Evolutionary conservation across 2,329 filamentous ascomycete species (phyloP).

Genomic region (Fusarium sp.): DNA sequence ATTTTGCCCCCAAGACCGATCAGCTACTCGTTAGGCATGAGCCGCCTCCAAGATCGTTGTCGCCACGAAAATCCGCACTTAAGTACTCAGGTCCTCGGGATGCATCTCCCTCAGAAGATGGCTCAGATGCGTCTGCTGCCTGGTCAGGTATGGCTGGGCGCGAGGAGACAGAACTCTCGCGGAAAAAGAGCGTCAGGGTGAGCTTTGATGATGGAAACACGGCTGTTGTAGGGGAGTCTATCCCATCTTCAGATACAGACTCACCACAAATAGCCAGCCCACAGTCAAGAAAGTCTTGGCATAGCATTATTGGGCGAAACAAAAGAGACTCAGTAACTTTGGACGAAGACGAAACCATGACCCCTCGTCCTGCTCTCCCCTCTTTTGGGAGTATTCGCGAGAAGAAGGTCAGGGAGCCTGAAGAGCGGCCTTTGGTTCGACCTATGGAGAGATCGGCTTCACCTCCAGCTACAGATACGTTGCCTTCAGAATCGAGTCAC

Average conservation of each 20-base stretch:
- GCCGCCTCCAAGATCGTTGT: constrained; percentile 76
- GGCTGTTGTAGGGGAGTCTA: constrained; percentile 62
- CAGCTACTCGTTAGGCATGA: constrained; percentile 70
- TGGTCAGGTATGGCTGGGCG: constrained; percentile 39
- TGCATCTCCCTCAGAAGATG: constrained; percentile 61
- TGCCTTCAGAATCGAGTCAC: constrained; percentile 45
- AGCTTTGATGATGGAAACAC: constrained; percentile 81
- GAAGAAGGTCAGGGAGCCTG: constrained; percentile 63
- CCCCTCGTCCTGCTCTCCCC: constrained; percentile 77
- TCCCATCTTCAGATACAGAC: constrained; percentile 50
- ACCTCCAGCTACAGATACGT: constrained; percentile 17
- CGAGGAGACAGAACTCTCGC: constrained; percentile 53
- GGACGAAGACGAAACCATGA: constrained; percentile 76
- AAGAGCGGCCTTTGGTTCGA: constrained; percentile 68
- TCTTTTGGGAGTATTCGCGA: constrained; percentile 80
- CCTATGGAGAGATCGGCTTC: constrained; percentile 56
- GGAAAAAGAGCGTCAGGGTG: constrained; percentile 76
- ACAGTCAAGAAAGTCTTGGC: constrained; percentile 61
- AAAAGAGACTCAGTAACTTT: constrained; percentile 59
- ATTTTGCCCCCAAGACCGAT: constrained; percentile 70
- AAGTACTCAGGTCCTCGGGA: constrained; percentile 69
- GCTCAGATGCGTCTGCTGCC: constrained; percentile 56
- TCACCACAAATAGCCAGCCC: constrained; percentile 51
- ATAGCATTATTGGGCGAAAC: constrained; percentile 57
- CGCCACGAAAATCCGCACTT: constrained; percentile 80